Conservation (phyloP, 2,329 filamentous ascomycete genomes). For the Boeremia exigua region DNA sequence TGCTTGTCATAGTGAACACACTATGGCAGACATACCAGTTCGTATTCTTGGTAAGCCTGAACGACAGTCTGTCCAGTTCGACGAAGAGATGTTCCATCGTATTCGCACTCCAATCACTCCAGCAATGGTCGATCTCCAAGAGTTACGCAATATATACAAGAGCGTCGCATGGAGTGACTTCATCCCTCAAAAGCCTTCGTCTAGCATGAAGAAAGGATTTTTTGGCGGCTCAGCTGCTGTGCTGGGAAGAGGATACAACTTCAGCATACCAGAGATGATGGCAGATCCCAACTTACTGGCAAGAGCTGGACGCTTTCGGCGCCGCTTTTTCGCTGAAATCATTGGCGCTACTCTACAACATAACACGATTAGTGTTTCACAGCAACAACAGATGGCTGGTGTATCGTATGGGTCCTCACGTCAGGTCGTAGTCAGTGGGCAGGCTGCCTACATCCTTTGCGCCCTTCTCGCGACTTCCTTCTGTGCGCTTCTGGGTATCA, state of each 20-base stretch:
- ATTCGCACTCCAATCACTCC: neutral
- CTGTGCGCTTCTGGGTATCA: neutral
- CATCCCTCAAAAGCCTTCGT: neutral
- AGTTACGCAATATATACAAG: neutral
- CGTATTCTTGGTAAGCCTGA: neutral
- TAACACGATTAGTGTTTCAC: neutral
- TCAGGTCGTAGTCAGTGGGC: neutral
- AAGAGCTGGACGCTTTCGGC: slow-evolving; percentile 3
- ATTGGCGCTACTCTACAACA: slow-evolving; percentile 5
- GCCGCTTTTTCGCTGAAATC: slow-evolving; percentile 19
- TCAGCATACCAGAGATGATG: slow-evolving; percentile 8
- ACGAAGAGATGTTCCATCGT: neutral
- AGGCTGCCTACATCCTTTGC: neutral
- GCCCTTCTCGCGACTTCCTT: neutral
- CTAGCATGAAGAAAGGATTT: neutral
- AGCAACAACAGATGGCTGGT: neutral
- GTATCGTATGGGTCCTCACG: neutral
- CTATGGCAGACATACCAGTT: neutral
- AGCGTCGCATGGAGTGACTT: neutral
- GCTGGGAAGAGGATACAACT: slow-evolving; percentile 11
- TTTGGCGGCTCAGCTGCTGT: neutral
- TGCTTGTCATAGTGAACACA: neutral
- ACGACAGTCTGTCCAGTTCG: neutral
- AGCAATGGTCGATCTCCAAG: neutral
- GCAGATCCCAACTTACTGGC: neutral